Evolutionary conservation across 192 early-diverging fungal genomes (phyloP), one percentile per base, ranked within the genome.

Genomic region (Entophlyctis helioformis): DNA sequence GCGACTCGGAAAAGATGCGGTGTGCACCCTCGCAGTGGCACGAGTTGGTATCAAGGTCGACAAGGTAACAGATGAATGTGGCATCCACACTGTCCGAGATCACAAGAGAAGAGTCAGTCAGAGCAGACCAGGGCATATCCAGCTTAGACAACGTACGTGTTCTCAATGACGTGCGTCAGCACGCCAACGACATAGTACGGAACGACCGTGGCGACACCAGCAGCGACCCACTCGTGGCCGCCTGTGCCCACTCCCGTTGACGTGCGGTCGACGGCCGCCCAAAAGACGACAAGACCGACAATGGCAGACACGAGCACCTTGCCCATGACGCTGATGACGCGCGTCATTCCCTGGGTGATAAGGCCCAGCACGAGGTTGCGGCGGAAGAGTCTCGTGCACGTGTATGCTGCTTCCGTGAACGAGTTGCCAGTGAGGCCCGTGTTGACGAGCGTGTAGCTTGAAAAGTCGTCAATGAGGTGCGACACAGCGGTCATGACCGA

Each of bases 21-120:
- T 71, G 68, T 6, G 63, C 68, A 16, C 38, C 50, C 48, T 71
- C 60, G 42, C 51, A 60, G 38, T 62, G 55, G 39, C 50, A 56
- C 6, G 60, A 27, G 46, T 71, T 71, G 7, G 51, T 47, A 47
- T 88, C 83, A n/a, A 88, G 49, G 57, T 88, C 85, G 34, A 88
- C 66, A 15, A 83, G 68, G 55, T 84, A 88, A 50, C 83, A 84
- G n/a, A 88, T 51, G 53, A 86, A 86, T 1, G 73, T 75, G 0
- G 85, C 77, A 57, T 88, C 83, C 13, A 86, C 62, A 20, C 83
- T 87, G 60, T 28, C 3, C 8, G 21, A 6, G 20, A 39, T 8
- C 22, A 7, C 2, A 4, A 50, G 22, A 22, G 10, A 26, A 10
- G 15, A 36, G 36, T 13, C 24, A 19, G 5, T 21, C 9, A 31